Percentiles rank a stretch among this genome's conserved stretches.
Evolutionary conservation across 305 asterid genomes (phyloP).

Genomic region (Fraxinus baroniana): DNA sequence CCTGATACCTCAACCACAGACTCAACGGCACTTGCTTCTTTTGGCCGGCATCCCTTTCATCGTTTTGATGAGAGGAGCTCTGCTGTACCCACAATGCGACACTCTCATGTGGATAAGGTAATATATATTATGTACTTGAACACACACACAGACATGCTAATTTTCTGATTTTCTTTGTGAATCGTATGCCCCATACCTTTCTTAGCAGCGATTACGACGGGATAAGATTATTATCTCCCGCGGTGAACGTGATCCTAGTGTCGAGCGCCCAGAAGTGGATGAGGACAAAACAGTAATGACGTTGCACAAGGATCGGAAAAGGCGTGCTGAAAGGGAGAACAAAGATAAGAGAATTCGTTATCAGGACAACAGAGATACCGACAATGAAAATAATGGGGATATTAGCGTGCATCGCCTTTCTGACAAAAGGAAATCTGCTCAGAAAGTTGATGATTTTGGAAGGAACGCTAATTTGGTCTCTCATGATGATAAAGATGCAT

Average conservation of each 20-base stretch:
- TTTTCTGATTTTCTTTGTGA: slow-evolving; percentile 21
- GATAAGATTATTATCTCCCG: slow-evolving; percentile 66
- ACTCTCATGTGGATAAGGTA: slow-evolving; percentile 71
- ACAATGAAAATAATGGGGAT: slow-evolving; percentile 68
- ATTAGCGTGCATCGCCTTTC: slow-evolving; percentile 57
- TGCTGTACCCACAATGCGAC: slow-evolving; percentile 61
- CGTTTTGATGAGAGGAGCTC: slow-evolving; percentile 81
- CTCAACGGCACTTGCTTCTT: slow-evolving; percentile 57
- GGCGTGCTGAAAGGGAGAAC: slow-evolving; percentile 71
- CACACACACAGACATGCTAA: not conserved
- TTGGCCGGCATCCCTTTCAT: slow-evolving; percentile 55
- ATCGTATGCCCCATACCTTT: slow-evolving; percentile 9
- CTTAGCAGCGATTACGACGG: slow-evolving; percentile 66
- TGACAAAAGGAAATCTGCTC: slow-evolving; percentile 72
- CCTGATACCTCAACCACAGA: slow-evolving; percentile 77
- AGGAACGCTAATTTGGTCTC: slow-evolving; percentile 54
- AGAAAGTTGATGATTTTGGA: slow-evolving; percentile 72
- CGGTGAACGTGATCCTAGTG: slow-evolving; percentile 69
- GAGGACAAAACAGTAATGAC: slow-evolving; percentile 70
- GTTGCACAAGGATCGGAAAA: slow-evolving; percentile 82
- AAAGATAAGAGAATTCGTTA: slow-evolving; percentile 73
- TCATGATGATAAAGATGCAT: slow-evolving; percentile 72
- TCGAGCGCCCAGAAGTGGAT: slow-evolving; percentile 77
- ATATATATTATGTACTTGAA: slow-evolving; percentile 8
- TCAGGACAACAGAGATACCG: slow-evolving; percentile 70